phyloP scores from a whole-genome alignment of 2,329 filamentous ascomycete species.

The Fusarium pseudoanthophilum region DNA sequence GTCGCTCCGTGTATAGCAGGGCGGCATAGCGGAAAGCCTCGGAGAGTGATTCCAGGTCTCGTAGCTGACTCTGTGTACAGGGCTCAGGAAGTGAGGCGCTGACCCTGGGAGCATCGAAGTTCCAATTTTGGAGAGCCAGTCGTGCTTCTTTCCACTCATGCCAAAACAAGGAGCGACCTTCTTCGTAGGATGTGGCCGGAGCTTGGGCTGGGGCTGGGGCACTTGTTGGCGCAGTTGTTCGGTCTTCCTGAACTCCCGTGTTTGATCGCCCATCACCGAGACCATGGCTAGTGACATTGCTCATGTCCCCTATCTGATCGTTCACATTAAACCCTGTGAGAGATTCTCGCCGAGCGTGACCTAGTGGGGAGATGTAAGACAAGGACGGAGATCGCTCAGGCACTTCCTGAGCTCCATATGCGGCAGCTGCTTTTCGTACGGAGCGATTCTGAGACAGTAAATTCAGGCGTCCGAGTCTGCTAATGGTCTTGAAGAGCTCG shows the following conservation, averaged over 20 bases:
- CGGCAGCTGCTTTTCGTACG: slow-evolving; percentile 54
- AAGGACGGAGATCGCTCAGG: slow-evolving; percentile 51
- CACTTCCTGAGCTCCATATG: slow-evolving; percentile 23
- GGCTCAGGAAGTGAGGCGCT: slow-evolving; percentile 61
- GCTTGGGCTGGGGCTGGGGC: slow-evolving; percentile 47
- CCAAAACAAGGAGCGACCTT: slow-evolving; percentile 78
- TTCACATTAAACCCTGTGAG: slow-evolving; percentile 38
- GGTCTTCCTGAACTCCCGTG: slow-evolving; percentile 65
- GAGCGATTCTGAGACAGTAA: slow-evolving; percentile 78
- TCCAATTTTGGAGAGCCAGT: slow-evolving; percentile 81
- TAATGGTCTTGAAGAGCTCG: slow-evolving; percentile 85
- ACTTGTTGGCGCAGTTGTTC: slow-evolving; percentile 59
- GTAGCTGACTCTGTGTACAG: slow-evolving; percentile 69
- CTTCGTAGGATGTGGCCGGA: slow-evolving; percentile 62
- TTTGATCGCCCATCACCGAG: slow-evolving; percentile 77
- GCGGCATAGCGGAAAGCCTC: slow-evolving; percentile 92
- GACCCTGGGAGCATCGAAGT: slow-evolving; percentile 70
- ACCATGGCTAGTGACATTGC: slow-evolving; percentile 61
- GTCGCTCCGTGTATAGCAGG: slow-evolving; percentile 87
- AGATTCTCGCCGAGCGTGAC: slow-evolving; percentile 55
- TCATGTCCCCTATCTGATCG: slow-evolving; percentile 46
- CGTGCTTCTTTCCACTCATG: slow-evolving; percentile 86
- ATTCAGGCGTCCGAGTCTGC: slow-evolving; percentile 85
- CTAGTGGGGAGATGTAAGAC: slow-evolving; percentile 53
- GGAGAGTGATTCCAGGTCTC: slow-evolving; percentile 83